Conservation (phyloP, 1,284 basidiomycete genomes). For the Fomitopsis palustris region DNA sequence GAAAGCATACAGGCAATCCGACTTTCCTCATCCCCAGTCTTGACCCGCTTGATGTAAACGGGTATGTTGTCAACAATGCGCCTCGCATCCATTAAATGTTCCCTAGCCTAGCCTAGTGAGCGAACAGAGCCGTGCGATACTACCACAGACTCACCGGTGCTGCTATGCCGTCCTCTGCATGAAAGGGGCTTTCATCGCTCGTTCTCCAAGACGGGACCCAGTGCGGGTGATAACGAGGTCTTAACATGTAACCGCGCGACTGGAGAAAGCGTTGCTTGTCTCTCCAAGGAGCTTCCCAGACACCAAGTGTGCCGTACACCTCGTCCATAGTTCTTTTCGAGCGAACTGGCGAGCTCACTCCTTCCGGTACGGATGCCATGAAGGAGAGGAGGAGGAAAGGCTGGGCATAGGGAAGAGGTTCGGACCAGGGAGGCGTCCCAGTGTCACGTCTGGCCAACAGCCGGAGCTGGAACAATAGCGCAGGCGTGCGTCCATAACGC, state of each 20-base stretch:
- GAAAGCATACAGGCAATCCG: slow-evolving; percentile 19
- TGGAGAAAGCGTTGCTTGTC: slow-evolving; percentile 1
- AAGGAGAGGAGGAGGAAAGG: too few relatives aligned
- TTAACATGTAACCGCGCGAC: slow-evolving; percentile 7
- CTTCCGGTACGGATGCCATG: too few relatives aligned
- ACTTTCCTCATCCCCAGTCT: slow-evolving; percentile 13
- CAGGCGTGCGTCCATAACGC: too few relatives aligned
- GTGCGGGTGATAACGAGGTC: slow-evolving; percentile 8
- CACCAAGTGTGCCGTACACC: too few relatives aligned
- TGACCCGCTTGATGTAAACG: slow-evolving; percentile 25
- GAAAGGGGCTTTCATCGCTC: slow-evolving; percentile 2
- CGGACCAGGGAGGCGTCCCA: too few relatives aligned
- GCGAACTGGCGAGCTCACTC: too few relatives aligned
- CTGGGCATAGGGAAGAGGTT: too few relatives aligned
- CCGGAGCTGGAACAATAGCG: too few relatives aligned
- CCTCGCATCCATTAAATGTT: slow-evolving; percentile 25
- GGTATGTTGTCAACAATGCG: slow-evolving; percentile 19
- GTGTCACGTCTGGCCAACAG: too few relatives aligned
- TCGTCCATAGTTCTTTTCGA: too few relatives aligned
- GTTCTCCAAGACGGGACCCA: slow-evolving; percentile 14
- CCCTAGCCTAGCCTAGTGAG: not conserved
- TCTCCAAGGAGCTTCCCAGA: not conserved
- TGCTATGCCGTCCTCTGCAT: slow-evolving; percentile 10
- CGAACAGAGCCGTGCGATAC: not conserved
- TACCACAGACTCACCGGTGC: not conserved